Evolutionary conservation across 2,329 filamentous ascomycete genomes (phyloP), one percentile per base, ranked within the genome.

Genomic region (Aspergillus sojae): DNA sequence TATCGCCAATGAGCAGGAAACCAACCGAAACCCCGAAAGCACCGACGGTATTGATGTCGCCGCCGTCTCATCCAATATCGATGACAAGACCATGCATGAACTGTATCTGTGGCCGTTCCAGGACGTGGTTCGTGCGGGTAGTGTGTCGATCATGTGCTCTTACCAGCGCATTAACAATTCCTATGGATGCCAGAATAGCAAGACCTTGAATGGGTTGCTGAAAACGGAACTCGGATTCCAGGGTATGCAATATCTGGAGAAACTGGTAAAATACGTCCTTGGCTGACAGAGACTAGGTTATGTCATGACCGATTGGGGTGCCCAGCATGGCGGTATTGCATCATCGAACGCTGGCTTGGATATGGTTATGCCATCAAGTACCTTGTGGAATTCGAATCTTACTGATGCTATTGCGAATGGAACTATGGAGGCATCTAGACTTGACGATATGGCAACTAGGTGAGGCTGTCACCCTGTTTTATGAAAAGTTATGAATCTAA

Each of bases 151-250:
- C 45, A 90, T 90, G 88, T 90, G 88, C 66, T 78, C 74, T 0
- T 81, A 81, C 56, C 71, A 81, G 68, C 89, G 91, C 68, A 74
- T 93, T 77, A 95, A 96, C 81, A 92, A 93, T 78, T 91, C 88
- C 4, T 93, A 93, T 67, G 85, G 78, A 23, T 94, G 92, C 77
- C 90, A 94, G 72, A 94, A 95, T 81, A 91, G 88, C 56, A 89
- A 92, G 74, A 79, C 89, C 6, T 80, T 93, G 65, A 95, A 95
- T 74, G 88, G 89, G 53, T 77, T 94, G 10, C 81, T 95, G 68
- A 95, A 94, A 80, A 86, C 86, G 32, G 92, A 95, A 75, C 83
- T 94, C 0, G 91, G 90, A 50, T 94, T 94, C 79, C 90, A 72
- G 28, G 71, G 69, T 71, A 39, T 19, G 60, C 5, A 23, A 4